phyloP scores from a whole-genome alignment of 2,329 filamentous ascomycete genomes.

The Pseudogymnoascus sp. region DNA sequence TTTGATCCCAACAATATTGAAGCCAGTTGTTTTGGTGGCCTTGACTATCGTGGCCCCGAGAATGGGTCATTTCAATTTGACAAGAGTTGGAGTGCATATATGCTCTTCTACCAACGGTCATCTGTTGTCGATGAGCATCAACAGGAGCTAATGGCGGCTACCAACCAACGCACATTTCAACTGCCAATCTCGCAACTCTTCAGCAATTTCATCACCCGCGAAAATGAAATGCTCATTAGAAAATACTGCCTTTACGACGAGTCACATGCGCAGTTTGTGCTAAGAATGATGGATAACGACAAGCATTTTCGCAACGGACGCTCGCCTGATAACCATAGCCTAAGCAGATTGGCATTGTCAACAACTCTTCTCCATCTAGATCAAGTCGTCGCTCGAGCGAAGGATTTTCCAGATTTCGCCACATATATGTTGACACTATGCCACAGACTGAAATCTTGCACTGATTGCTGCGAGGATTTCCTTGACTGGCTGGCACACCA shows the following conservation, averaged over 20 bases:
- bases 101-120: constrained; percentile 90
- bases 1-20: constrained; percentile 72
- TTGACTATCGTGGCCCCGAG: constrained; percentile 45
- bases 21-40: constrained; percentile 70
- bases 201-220: constrained; percentile 53
- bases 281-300: constrained; percentile 50
- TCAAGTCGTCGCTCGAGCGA: constrained; percentile 64
- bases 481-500: constrained; percentile 53
- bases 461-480: constrained; percentile 48
- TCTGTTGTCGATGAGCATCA: constrained; percentile 52
- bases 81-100: constrained; percentile 84
- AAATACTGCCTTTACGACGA: constrained; percentile 75
- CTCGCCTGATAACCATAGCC: constrained; percentile 26
- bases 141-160: constrained; percentile 34
- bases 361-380: constrained; percentile 60
- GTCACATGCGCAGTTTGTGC: constrained; percentile 59
- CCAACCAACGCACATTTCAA: constrained; percentile 35
- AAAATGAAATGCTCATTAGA: constrained; percentile 67
- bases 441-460: constrained; percentile 41
- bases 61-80: constrained; percentile 42
- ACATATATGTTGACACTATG: constrained; percentile 45
- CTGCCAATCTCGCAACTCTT: constrained; percentile 39
- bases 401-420: constrained; percentile 57
- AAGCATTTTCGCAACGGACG: constrained; percentile 38
- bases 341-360: constrained; percentile 44